Conservation (phyloP, 1,139 yeast species). For the Scheffersomyces segobiensis region DNA sequence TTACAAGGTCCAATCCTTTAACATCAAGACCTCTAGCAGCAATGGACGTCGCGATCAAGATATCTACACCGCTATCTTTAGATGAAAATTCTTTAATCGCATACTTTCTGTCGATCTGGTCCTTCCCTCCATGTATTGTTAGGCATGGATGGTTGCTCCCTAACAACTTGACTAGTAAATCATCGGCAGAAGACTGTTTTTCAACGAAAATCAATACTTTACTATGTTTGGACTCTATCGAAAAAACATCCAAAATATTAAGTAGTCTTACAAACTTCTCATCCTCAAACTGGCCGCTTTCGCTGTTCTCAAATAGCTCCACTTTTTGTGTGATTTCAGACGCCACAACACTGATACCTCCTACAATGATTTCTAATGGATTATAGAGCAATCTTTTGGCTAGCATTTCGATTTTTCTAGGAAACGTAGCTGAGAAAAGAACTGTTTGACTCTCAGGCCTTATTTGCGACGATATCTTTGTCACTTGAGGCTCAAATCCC, state of each 20-base stretch:
- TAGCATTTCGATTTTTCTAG: slow-evolving; percentile 71
- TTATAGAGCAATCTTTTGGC: slow-evolving; percentile 62
- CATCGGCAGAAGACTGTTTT: slow-evolving; percentile 80
- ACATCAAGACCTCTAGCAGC: slow-evolving; percentile 96
- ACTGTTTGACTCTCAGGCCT: slow-evolving; percentile 93
- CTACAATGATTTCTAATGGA: slow-evolving; percentile 80
- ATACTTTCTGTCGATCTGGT: slow-evolving; percentile 77
- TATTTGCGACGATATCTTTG: slow-evolving; percentile 71
- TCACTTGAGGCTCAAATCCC: slow-evolving; percentile 97
- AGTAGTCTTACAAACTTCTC: slow-evolving; percentile 57
- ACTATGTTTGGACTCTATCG: slow-evolving; percentile 30
- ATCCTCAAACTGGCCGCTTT: slow-evolving; percentile 7
- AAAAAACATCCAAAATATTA: slow-evolving; percentile 51
- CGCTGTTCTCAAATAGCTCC: slow-evolving; percentile 46
- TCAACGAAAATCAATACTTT: slow-evolving; percentile 84
- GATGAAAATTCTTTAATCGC: slow-evolving; percentile 72
- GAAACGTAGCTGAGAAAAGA: slow-evolving; percentile 92
- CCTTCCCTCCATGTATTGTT: slow-evolving; percentile 91
- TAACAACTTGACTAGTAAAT: slow-evolving; percentile 57
- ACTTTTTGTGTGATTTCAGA: slow-evolving; percentile 76
- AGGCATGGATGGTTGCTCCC: slow-evolving; percentile 58
- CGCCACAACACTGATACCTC: slow-evolving; percentile 82
- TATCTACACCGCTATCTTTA: slow-evolving; percentile 51
- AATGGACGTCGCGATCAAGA: slow-evolving; percentile 86
- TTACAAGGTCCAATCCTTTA: slow-evolving; percentile 72